Evolutionary conservation across 495 filamentous ascomycete genomes (phyloP).

Genomic region (Sphaerosporella brunnea): DNA sequence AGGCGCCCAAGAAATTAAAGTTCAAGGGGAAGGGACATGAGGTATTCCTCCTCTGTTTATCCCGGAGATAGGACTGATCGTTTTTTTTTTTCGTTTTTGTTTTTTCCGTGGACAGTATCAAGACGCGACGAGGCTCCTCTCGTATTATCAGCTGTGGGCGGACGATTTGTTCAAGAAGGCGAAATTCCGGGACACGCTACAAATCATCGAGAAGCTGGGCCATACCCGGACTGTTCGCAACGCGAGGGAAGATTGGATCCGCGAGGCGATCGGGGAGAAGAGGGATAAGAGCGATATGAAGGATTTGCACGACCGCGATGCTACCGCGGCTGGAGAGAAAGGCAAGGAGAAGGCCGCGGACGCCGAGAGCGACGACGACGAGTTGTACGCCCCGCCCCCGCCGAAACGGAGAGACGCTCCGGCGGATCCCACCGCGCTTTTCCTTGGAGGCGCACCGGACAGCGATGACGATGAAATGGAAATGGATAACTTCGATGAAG

Average conservation of each 20-base stretch:
- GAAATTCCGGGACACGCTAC: slow-evolving; percentile 74
- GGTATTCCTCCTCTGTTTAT: slow-evolving; percentile 30
- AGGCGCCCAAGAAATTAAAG: slow-evolving; percentile 50
- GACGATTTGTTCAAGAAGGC: slow-evolving; percentile 91
- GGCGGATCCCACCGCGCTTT: slow-evolving; percentile 7
- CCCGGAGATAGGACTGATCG: neutral
- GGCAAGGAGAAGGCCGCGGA: slow-evolving; percentile 5
- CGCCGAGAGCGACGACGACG: slow-evolving; percentile 9
- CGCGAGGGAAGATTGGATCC: slow-evolving; percentile 56
- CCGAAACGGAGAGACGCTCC: neutral
- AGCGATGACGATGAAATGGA: slow-evolving; percentile 17
- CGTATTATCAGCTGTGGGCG: slow-evolving; percentile 90
- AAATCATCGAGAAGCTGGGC: slow-evolving; percentile 85
- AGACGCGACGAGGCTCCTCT: slow-evolving; percentile 64
- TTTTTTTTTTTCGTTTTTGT: too few relatives aligned
- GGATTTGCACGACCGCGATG: slow-evolving; percentile 28
- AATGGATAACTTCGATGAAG: slow-evolving; percentile 11
- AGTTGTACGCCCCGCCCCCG: slow-evolving; percentile 10
- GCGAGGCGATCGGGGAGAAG: slow-evolving; percentile 39
- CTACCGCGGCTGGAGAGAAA: neutral
- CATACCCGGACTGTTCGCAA: slow-evolving; percentile 56
- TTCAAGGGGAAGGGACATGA: slow-evolving; percentile 92
- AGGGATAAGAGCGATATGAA: slow-evolving; percentile 29
- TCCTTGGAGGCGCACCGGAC: neutral
- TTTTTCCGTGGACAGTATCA: slow-evolving; percentile 65